phyloP scores from a whole-genome alignment of 1,284 basidiomycete species.

The Malassezia pachydermatis region DNA sequence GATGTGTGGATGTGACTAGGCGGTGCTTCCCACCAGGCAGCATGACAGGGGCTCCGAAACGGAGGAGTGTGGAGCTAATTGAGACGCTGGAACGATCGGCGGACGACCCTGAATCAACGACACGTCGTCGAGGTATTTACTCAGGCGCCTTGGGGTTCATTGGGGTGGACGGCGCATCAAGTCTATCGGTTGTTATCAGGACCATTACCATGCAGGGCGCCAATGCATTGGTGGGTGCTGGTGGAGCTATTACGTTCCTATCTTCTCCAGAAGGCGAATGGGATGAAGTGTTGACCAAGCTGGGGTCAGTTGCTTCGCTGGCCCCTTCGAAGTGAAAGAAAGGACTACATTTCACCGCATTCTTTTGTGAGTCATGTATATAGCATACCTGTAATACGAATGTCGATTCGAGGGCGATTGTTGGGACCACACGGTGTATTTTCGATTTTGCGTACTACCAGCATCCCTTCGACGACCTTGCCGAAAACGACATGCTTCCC shows the following conservation, averaged over 20 bases:
- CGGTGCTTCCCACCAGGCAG: constrained; percentile 62
- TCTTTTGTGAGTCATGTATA: constrained; percentile 17
- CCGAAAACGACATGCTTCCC: constrained; percentile 92
- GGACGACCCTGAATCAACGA: constrained; percentile 9
- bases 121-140: constrained; percentile 61
- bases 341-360: constrained; percentile 42
- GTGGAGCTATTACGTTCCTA: constrained; percentile 88
- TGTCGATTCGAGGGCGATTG: constrained; percentile 34
- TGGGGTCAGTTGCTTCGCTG: constrained; percentile 19
- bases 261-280: constrained; percentile 78
- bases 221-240: constrained; percentile 62
- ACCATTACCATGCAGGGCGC: constrained; percentile 72
- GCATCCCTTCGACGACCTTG: constrained; percentile 54
- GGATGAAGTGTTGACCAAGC: constrained; percentile 83
- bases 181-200: constrained; percentile 91
- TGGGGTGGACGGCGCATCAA: constrained; percentile 74
- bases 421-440: constrained; percentile 41
- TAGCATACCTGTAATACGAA: constrained; percentile 33
- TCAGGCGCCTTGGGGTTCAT: constrained; percentile 80
- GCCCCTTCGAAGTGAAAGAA: constrained; percentile 2
- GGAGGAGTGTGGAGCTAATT: constrained; percentile 80
- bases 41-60: constrained; percentile 96
- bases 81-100: constrained; percentile 60
- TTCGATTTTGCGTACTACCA: constrained; percentile 45
- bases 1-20: constrained; percentile 63